Percentiles rank a stretch among this genome's conserved stretches.
phyloP scores from a whole-genome alignment of 805 yeast genomes.

The Candida suzukii region DNA sequence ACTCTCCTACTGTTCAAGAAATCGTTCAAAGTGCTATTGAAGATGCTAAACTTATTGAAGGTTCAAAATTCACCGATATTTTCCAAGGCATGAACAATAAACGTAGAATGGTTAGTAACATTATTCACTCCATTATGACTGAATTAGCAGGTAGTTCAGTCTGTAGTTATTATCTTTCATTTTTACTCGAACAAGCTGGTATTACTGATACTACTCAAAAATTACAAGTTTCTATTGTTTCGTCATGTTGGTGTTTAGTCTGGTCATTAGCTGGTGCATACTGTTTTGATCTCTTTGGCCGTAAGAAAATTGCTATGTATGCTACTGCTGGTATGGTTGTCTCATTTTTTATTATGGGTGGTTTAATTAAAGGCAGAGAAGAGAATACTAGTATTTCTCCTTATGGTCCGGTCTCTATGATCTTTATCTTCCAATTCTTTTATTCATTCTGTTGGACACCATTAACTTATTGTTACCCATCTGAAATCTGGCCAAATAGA shows the following conservation, averaged over 20 bases:
- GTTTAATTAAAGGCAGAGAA: conserved; percentile 9
- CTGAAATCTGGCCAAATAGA: conserved; percentile 31
- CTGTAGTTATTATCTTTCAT: conserved; percentile 37
- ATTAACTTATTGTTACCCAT: conserved; percentile 36
- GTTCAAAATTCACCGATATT: conserved; percentile 12
- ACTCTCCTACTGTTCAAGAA: conserved; percentile 23
- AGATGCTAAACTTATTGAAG: conserved; percentile 15
- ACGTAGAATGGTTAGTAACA: conserved; percentile 12
- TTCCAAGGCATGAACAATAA: conserved; percentile 31
- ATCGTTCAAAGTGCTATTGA: conserved; percentile 1
- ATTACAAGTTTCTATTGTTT: conserved; percentile 17
- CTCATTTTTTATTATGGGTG: conserved; percentile 15
- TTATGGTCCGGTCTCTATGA: conserved; percentile 31
- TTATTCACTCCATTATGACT: conserved; percentile 22
- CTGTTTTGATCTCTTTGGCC: conserved; percentile 11
- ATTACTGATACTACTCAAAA: conserved; percentile 10
- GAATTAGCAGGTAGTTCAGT: conserved; percentile 39
- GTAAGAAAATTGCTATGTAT: conserved; percentile 10
- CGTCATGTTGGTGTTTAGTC: conserved; percentile 11
- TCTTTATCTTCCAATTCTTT: conserved; percentile 36
- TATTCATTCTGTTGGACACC: conserved; percentile 39
- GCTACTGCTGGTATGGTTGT: conserved; percentile 11
- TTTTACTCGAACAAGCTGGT: conserved; percentile 18
- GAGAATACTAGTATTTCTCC: conserved; percentile 4
- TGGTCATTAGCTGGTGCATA: conserved; percentile 12